Evolutionary conservation across 371 early-diverging fungal species (phyloP), one percentile per base, ranked within the genome.

Genomic region (Apophysomyces trapeziformis): DNA sequence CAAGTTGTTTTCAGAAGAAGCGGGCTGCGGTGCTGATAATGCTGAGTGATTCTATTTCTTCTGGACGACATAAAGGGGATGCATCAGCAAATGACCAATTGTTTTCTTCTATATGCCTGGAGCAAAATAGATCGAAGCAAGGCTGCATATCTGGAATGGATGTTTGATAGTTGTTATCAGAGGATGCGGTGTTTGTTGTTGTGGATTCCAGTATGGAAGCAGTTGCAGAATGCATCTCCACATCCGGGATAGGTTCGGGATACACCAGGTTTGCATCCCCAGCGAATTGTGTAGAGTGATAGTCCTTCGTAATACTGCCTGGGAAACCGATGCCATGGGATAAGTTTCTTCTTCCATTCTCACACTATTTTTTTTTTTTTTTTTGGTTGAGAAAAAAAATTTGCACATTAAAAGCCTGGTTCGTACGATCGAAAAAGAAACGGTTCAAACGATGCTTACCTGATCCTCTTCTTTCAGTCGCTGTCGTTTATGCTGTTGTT

Each of bases 11-110:
- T 50, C 21, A 50, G 21, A 50, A 21, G 9, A 50, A 21, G 21
- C 21, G n/a, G 0, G 4, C 54, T 6, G 54, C 2, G 11, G 7
- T 8, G 8, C 21, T 21, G 54, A 50, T 50, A 9, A 50, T 50
- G 54, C 54, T 18, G n/a, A 50, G 16, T 16, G 54, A 50, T 5
- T 50, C 54, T 50, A 50, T 50, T 26, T 50, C 54, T 4, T 50
- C 54, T 5, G 54, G 54, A 21, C 54, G 54, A 21, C 21, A 21
- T 50, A 21, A 9, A 21, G 54, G 21, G 35, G 54, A 50, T 50
- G 54, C 21, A 21, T 21, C 54, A 5, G 21, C 54, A 50, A 18
- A 50, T 9, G 54, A 21, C 54, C 54, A 50, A 18, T 18, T 13
- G 47, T 18, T 47, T 7, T 47, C 47, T 47, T 47, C 47, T 7